phyloP scores from a whole-genome alignment of 1,139 yeast genomes.

The Meyerozyma guilliermondii region DNA sequence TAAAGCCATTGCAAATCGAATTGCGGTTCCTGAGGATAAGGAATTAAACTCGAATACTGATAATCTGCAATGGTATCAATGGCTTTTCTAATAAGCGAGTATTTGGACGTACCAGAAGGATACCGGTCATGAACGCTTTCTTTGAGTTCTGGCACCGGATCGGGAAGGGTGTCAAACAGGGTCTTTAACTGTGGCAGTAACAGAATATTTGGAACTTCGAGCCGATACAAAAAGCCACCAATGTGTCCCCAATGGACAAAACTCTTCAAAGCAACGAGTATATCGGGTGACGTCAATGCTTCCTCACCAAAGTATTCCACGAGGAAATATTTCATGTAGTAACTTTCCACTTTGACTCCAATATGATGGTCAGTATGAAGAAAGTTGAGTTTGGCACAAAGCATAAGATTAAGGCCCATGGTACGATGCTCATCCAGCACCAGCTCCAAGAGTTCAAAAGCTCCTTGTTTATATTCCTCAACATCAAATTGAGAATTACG shows the following conservation, averaged over 20 bases:
- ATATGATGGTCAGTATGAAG: conserved; percentile 56
- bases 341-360: conserved; percentile 45
- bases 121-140: conserved; percentile 39
- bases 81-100: conserved; percentile 37
- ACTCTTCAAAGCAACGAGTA: conserved; percentile 46
- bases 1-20: conserved; percentile 33
- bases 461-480: conserved; percentile 20
- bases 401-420: conserved; percentile 40
- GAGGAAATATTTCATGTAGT: conserved; percentile 37
- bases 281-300: conserved; percentile 36
- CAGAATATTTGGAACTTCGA: conserved; percentile 38
- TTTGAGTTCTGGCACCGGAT: conserved; percentile 36
- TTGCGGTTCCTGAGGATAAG: conserved; percentile 15
- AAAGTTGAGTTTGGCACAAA: conserved; percentile 48
- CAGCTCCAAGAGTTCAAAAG: conserved; percentile 22
- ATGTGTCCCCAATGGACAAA: conserved; percentile 57
- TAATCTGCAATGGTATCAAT: conserved; percentile 29
- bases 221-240: conserved; percentile 40
- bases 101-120: conserved; percentile 53
- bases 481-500: conserved; percentile 30
- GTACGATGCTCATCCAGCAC: conserved; percentile 28
- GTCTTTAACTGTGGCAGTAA: conserved; percentile 24
- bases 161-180: conserved; percentile 37
- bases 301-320: conserved; percentile 37
- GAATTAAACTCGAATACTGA: conserved; percentile 22